These are phyloP conservation scores for Pontederia paniculata DNA, from an alignment of 176 grass and related monocot species.

Conservation along the genomic window DNA sequence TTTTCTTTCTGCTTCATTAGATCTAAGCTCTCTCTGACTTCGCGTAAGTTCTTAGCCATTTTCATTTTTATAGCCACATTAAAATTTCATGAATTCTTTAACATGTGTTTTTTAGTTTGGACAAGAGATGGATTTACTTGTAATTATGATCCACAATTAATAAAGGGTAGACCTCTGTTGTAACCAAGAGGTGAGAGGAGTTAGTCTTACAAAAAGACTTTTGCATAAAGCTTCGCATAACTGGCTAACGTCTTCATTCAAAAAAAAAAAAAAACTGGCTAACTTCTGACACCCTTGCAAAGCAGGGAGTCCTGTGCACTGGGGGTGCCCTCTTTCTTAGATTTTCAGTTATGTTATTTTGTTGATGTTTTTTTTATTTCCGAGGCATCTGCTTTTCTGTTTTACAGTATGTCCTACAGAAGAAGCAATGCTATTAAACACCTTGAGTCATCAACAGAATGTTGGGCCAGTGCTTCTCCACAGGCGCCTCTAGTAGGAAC, in stretches of 20 bases:
- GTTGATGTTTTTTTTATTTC: background rate
- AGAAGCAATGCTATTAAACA: background rate
- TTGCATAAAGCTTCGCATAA: too few species aligned
- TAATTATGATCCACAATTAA: too few species aligned
- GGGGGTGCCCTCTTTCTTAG: too few species aligned
- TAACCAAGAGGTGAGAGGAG: too few species aligned
- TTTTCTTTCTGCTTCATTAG: background rate
- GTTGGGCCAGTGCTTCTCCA: background rate
- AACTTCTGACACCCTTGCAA: too few species aligned
- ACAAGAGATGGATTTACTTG: too few species aligned
- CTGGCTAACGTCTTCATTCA: too few species aligned
- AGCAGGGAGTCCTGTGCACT: too few species aligned
- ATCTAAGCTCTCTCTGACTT: background rate
- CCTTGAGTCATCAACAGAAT: background rate
- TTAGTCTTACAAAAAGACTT: too few species aligned
- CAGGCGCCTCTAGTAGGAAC: slow-evolving; percentile 11
- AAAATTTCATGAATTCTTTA: background rate
- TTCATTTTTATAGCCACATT: background rate
- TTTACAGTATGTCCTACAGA: background rate
- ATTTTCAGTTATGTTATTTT: background rate
- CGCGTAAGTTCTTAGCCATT: background rate
- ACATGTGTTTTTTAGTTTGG: too few species aligned
- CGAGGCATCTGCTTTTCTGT: background rate
- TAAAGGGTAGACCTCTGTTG: too few species aligned
- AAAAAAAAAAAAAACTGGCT: too few species aligned